Evolutionary conservation across 2,329 filamentous ascomycete genomes (phyloP), one percentile per base, ranked within the genome.

Genomic region (Gnomoniopsis sp.): DNA sequence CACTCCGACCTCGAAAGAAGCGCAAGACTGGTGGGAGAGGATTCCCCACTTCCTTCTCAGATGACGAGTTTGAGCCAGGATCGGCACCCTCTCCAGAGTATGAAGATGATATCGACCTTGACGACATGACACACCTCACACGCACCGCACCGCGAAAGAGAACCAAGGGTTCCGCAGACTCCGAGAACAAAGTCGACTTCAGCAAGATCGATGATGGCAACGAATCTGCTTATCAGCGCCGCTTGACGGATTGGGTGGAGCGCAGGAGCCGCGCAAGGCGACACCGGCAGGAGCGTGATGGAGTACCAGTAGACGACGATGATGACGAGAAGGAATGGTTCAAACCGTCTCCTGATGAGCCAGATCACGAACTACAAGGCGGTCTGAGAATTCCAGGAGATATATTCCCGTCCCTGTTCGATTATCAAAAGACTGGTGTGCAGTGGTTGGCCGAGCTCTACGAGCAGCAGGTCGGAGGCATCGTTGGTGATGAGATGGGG

Each of bases 401-500:
- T 67, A 93, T 99, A 8, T 93, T 90, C 64, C 91, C 92, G 0
- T 91, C 91, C 2, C 77, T 99, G 0, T 99, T 98, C 67, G 91
- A 96, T 63, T 99, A 99, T 65, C 95, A 99, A 68, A 97, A 96
- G 72, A 97, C 92, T 0, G 93, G 93, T 3, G 92, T 99, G 3
- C 90, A 96, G 69, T 99, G 95, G 95, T 82, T 99, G 7, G 92
- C 91, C 71, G 93, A 99, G 71, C 78, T 99, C 2, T 93, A 96
- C 70, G 86, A 87, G 57, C 92, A 97, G 70, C 85, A 89, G 61
- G 92, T 96, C 6, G 95, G 95, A 23, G 95, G 95, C 2, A 98
- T 99, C 55, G 84, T 99, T 43, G 95, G 93, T 6, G 95, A 99
- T 69, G 95, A 99, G 73, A 99, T 99, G 95, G 95, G 96, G 1